Conservation (phyloP, 768 basidiomycete genomes). For the Mrakia gelida region DNA sequence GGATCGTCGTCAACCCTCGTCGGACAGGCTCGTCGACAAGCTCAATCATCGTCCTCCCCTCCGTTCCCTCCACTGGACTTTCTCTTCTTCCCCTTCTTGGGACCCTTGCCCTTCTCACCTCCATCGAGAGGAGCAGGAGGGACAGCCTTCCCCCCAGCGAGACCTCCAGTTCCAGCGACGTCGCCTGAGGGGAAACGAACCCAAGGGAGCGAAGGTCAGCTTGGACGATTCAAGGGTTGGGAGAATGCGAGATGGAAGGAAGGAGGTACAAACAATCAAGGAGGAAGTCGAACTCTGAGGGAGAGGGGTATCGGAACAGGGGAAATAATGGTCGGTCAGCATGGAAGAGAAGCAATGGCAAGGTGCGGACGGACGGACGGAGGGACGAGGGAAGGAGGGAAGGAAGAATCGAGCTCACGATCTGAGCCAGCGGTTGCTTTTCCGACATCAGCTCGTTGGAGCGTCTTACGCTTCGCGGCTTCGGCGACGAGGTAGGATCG, state of each 20-base stretch:
- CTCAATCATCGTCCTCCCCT: background rate
- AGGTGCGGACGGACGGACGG: background rate
- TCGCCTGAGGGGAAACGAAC: background rate
- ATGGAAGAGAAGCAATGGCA: no score
- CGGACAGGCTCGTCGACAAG: no score
- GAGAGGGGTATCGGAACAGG: background rate
- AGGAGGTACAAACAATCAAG: background rate
- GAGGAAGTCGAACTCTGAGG: background rate
- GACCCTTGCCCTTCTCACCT: background rate
- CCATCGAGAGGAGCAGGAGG: background rate
- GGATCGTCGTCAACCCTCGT: background rate
- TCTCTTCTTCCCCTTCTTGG: background rate
- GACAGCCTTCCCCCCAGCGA: background rate
- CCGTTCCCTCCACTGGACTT: background rate
- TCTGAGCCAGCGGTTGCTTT: slow-evolving; percentile 88
- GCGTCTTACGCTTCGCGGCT: slow-evolving; percentile 90
- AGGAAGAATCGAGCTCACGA: slow-evolving; percentile 42
- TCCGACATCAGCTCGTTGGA: slow-evolving; percentile 88
- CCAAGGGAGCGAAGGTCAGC: background rate
- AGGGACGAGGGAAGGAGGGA: background rate
- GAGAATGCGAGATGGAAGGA: background rate
- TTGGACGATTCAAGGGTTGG: no score
- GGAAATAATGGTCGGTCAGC: background rate
- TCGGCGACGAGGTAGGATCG: slow-evolving; percentile 94
- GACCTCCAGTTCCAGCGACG: background rate